Percentiles rank a stretch among this genome's conserved stretches.
These are phyloP conservation scores for Trametes sp. DNA, from an alignment of 1,284 basidiomycete species.

Conservation along the genomic window DNA sequence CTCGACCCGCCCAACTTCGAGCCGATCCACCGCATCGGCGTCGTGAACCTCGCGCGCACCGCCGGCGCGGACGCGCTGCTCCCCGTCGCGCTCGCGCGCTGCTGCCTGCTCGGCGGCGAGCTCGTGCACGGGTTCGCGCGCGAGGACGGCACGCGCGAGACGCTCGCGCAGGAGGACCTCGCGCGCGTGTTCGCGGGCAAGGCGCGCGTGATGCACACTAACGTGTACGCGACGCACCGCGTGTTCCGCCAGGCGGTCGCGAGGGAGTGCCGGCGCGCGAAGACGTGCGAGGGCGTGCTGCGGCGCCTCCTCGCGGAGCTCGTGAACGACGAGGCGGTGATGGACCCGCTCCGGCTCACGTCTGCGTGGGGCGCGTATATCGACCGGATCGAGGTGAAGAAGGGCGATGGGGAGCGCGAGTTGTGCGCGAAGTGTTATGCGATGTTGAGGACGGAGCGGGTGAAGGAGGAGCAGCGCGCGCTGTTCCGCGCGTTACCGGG, in stretches of 20 bases:
- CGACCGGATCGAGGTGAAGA: conserved; percentile 12
- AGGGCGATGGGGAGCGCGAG: conserved; percentile 15
- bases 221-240: conserved; percentile 18
- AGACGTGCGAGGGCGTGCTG: conserved; percentile 11
- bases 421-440: conserved; percentile 23
- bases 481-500: conserved; percentile 17
- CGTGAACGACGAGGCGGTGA: conserved; percentile 29
- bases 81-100: conserved; percentile 19
- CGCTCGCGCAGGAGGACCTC: conserved; percentile 16
- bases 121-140: conserved; percentile 19
- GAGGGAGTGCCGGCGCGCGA: background rate
- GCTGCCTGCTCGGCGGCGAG: conserved; percentile 23
- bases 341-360: conserved; percentile 16
- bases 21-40: conserved; percentile 20
- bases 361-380: conserved; percentile 16
- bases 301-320: conserved; percentile 28
- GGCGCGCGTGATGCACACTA: conserved; percentile 18
- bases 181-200: conserved; percentile 15
- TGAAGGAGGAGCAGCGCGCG: conserved; percentile 12
- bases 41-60: conserved; percentile 25
- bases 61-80: conserved; percentile 11
- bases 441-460: conserved; percentile 12
- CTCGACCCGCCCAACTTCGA: conserved; percentile 13
- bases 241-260: conserved; percentile 15
- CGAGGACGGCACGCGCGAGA: conserved; percentile 23